Base-by-base conservation (phyloP, 1,284 basidiomycete species). In the Tetrapyrgos nigripes region DNA sequence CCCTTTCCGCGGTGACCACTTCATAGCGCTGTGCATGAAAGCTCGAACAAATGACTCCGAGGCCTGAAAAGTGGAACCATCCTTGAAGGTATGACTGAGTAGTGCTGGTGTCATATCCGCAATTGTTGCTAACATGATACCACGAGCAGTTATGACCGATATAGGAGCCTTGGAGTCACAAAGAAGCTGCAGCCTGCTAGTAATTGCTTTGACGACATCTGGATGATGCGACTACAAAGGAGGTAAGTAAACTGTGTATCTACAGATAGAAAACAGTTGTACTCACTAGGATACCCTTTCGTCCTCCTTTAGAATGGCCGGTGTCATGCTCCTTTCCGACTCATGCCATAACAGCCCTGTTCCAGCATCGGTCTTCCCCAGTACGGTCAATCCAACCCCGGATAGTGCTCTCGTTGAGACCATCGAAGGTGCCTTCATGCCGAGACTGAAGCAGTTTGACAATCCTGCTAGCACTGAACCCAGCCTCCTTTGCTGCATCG, bases 1-100 rank as follows among this genome's bases (percentile, higher is more conserved):
- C 17, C 58, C 53, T 23, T 47, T 45, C 23, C 67, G 66, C n/a
- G 53, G 11, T 0, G 62, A 56, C 66, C 65, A 66, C 5, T 54
- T n/a, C n/a, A 64, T 21, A 23, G 51, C 14, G 19, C 35, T 13
- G 31, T 57, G 56, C 23, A 64, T 31, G 24, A 55, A 61, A 19
- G 51, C 35, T 11, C 52, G 49, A 1, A 47, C 46, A 40, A 56
- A 56, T 24, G 46, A 33, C 21, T 56, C 44, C 2, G 46, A 56
- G 4, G 33, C 28, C 17, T 33, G 24, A 46, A 56, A 56, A 4
- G 37, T 6, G 13, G 54, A 45, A 17, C 54, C 54, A 27, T 56
- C 54, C 14, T n/a, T 29, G 17, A 56, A 50, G 29, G 29, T 33
- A 33, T 49, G 45, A 2, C 50, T 23, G 11, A 56, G 23, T 3